These are phyloP conservation scores for Styphnolobium japonicum DNA, from an alignment of 306 rosid species.

Conservation along the genomic window DNA sequence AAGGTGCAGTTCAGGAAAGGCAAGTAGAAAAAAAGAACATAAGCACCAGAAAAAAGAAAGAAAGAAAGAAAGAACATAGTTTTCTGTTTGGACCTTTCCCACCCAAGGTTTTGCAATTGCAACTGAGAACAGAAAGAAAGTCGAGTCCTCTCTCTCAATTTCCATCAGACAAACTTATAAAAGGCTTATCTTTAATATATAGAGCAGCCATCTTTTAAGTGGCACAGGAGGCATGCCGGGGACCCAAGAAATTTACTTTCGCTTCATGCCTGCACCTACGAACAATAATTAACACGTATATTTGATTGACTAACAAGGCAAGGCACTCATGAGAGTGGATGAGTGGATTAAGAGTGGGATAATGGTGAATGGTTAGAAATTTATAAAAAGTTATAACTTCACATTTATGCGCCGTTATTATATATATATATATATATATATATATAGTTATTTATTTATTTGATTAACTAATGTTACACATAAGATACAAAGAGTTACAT, in stretches of 20 bases:
- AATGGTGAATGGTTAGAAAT: too few relatives aligned
- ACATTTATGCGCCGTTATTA: too few relatives aligned
- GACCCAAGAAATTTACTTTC: background rate
- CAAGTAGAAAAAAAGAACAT: constrained; percentile 7
- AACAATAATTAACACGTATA: background rate
- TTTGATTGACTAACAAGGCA: too few relatives aligned
- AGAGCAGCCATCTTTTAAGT: background rate
- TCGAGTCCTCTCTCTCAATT: background rate
- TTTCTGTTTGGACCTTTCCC: background rate
- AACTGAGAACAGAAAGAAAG: background rate
- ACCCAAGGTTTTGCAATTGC: background rate
- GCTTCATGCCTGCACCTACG: background rate
- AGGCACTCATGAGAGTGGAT: too few relatives aligned
- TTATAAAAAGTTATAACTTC: too few relatives aligned
- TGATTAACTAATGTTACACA: too few relatives aligned
- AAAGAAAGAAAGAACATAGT: constrained; percentile 5
- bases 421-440: too few relatives aligned
- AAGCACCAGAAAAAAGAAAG: too few relatives aligned
- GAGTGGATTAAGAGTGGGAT: too few relatives aligned
- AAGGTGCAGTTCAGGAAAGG: constrained; percentile 41
- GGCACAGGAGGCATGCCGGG: background rate
- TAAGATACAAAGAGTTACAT: too few relatives aligned
- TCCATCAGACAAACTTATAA: background rate
- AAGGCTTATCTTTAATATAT: background rate
- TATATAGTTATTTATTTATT: too few relatives aligned